Evolutionary conservation across 306 rosid species (phyloP).

Genomic region (Prosopis cineraria): DNA sequence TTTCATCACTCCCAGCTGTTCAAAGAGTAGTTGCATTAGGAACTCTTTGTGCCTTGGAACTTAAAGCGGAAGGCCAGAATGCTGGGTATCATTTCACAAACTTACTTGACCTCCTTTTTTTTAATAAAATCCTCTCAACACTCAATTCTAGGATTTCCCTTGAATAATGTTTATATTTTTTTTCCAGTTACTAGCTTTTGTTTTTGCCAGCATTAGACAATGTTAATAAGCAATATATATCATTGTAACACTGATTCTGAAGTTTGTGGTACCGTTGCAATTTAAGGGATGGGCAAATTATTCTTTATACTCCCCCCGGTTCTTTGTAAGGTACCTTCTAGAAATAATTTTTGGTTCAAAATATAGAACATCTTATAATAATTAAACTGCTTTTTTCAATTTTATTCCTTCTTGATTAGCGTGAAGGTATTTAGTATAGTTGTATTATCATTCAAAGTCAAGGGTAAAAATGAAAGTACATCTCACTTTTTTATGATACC

Average conservation of each 20-base stretch:
- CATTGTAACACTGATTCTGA: not conserved
- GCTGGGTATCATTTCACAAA: constrained; percentile 63
- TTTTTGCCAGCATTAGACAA: not conserved
- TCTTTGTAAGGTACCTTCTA: not conserved
- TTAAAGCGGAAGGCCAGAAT: constrained; percentile 72
- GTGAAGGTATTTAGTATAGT: too few species aligned
- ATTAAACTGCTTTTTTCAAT: too few species aligned
- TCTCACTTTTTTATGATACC: too few species aligned
- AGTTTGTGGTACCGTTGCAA: not conserved
- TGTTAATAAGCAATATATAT: constrained; percentile 2
- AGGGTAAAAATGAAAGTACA: too few species aligned
- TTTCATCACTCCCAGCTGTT: constrained; percentile 74
- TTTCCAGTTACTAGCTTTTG: not conserved
- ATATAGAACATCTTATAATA: too few species aligned
- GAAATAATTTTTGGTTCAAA: too few species aligned
- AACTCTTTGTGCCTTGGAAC: constrained; percentile 86
- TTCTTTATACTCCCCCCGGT: not conserved
- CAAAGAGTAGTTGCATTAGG: constrained; percentile 82
- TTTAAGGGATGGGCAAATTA: not conserved
- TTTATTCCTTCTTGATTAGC: too few species aligned
- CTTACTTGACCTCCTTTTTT: constrained; percentile 6
- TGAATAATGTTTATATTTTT: not conserved
- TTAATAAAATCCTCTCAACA: not conserved
- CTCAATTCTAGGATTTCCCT: constrained; percentile 21
- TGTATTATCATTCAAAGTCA: too few species aligned